Percentiles rank a stretch among this genome's conserved stretches.
phyloP scores from a whole-genome alignment of 345 rosid genomes.

The Pistacia atlantica region DNA sequence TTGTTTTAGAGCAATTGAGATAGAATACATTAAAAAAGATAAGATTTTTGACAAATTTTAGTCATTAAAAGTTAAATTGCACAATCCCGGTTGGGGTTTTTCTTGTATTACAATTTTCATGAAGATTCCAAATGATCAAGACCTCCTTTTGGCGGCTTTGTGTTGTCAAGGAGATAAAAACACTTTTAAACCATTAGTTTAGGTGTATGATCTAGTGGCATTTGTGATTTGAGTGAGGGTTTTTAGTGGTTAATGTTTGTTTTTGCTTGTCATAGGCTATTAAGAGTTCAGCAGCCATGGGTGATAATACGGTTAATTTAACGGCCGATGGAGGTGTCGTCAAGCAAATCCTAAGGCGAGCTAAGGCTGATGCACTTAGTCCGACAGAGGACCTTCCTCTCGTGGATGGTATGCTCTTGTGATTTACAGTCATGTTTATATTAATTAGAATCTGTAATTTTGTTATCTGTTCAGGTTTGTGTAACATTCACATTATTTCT shows the following conservation, averaged over 20 bases:
- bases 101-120: not conserved
- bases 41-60: too few species aligned
- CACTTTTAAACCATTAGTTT: too few species aligned
- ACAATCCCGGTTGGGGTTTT: not conserved
- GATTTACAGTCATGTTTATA: not conserved
- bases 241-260: not conserved
- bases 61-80: not conserved
- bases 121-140: not conserved
- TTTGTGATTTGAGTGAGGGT: not conserved
- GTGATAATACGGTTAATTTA: slow-evolving; percentile 64
- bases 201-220: not conserved
- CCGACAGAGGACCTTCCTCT: slow-evolving; percentile 84
- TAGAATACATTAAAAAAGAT: not conserved
- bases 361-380: slow-evolving; percentile 61
- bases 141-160: too few species aligned
- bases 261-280: slow-evolving; percentile 14
- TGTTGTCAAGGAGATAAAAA: too few species aligned
- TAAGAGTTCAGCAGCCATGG: slow-evolving; percentile 44
- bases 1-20: not conserved
- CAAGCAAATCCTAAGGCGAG: slow-evolving; percentile 60
- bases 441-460: not conserved
- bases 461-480: not conserved
- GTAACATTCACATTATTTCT: not conserved
- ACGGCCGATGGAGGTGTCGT: slow-evolving; percentile 82
- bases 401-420: slow-evolving; percentile 66